Evolutionary conservation across 1,139 yeast species (phyloP).

Genomic region (Lodderomyces beijingensis): DNA sequence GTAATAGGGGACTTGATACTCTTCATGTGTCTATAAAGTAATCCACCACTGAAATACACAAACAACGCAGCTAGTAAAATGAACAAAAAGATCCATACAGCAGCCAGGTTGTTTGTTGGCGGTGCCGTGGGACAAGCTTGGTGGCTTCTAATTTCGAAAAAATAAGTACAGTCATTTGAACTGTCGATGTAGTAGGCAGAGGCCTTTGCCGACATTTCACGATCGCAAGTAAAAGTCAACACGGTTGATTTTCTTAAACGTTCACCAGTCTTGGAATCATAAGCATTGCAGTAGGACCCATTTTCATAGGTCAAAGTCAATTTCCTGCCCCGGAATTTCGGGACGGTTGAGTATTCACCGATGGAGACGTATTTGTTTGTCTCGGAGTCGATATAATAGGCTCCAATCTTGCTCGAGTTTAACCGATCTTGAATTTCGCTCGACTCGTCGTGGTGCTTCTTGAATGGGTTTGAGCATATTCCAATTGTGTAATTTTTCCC

Average conservation of each 20-base stretch:
- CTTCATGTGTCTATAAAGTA: constrained; percentile 36
- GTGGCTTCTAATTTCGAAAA: constrained; percentile 80
- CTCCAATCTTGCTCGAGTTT: constrained; percentile 59
- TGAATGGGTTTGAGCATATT: constrained; percentile 66
- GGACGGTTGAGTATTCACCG: constrained; percentile 58
- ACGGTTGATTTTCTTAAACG: constrained; percentile 57
- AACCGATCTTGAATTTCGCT: constrained; percentile 34
- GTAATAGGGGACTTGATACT: too few relatives aligned
- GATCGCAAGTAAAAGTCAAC: constrained; percentile 74
- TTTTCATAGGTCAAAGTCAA: constrained; percentile 64
- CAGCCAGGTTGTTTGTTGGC: constrained; percentile 45
- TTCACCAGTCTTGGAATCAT: constrained; percentile 34
- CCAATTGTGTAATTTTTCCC: constrained; percentile 76
- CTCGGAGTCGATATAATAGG: constrained; percentile 53
- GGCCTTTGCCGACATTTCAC: constrained; percentile 66
- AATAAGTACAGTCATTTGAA: constrained; percentile 71
- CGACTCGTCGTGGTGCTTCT: constrained; percentile 25
- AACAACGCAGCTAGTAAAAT: constrained; percentile 51
- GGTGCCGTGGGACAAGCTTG: constrained; percentile 86
- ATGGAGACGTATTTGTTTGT: constrained; percentile 55
- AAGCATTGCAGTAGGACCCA: constrained; percentile 62
- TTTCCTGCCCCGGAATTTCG: constrained; percentile 68
- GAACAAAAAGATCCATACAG: constrained; percentile 55
- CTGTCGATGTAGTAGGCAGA: constrained; percentile 68
- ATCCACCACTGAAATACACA: constrained; percentile 55